Evolutionary conservation across 2,329 filamentous ascomycete species (phyloP).

Genomic region (Colletotrichum tropicale): DNA sequence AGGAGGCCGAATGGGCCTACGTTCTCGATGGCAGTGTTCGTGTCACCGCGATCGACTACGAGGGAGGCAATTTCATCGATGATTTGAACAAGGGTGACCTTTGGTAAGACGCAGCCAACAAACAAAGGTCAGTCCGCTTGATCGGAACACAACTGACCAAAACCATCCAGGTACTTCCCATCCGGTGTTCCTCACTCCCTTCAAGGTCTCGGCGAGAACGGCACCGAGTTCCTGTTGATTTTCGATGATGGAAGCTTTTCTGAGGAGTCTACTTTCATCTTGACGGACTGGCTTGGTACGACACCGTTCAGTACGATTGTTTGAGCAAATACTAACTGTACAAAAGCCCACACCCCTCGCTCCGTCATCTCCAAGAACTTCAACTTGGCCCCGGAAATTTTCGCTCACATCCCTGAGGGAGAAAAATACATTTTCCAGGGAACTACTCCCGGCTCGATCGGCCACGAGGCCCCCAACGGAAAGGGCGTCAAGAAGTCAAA

Average conservation of each 20-base stretch:
- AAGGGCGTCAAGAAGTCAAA: slow-evolving; percentile 70
- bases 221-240: slow-evolving; percentile 42
- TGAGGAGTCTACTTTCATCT: slow-evolving; percentile 71
- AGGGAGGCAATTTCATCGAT: slow-evolving; percentile 79
- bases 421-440: slow-evolving; percentile 83
- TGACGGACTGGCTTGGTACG: slow-evolving; percentile 74
- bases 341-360: slow-evolving; percentile 69
- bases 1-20: slow-evolving; percentile 80
- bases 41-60: slow-evolving; percentile 74
- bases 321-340: slow-evolving; percentile 8
- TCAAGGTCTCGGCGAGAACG: slow-evolving; percentile 37
- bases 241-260: slow-evolving; percentile 57
- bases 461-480: slow-evolving; percentile 66
- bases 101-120: slow-evolving; percentile 46
- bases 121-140: not conserved
- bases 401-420: slow-evolving; percentile 67
- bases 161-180: slow-evolving; percentile 65
- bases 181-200: slow-evolving; percentile 78
- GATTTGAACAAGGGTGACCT: slow-evolving; percentile 75
- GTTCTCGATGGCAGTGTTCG: slow-evolving; percentile 74
- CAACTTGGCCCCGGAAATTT: slow-evolving; percentile 72
- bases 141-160: not conserved
- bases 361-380: slow-evolving; percentile 78
- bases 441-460: slow-evolving; percentile 65
- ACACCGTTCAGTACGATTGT: not conserved